phyloP scores from a whole-genome alignment of 257 asterid species.

The Prunella vulgaris region DNA sequence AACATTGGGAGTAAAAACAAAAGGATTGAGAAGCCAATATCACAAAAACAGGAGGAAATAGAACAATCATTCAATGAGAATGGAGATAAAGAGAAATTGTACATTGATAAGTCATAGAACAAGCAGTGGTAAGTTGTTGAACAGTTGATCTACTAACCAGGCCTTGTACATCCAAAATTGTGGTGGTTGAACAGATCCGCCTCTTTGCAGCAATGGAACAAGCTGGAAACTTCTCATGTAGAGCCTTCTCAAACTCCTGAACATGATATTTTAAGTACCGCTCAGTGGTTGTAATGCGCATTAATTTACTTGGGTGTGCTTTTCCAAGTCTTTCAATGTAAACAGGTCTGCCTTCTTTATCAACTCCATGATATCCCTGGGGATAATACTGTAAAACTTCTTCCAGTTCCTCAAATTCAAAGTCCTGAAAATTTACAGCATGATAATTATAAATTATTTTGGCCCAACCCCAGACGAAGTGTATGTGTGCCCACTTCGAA shows the following conservation, averaged over 20 bases:
- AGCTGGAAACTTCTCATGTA: conserved; percentile 87
- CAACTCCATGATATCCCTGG: conserved; percentile 99
- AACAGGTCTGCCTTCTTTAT: conserved; percentile 92
- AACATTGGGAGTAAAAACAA: not conserved
- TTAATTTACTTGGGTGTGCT: conserved; percentile 76
- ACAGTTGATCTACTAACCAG: conserved; percentile 49
- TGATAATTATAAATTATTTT: too few relatives aligned
- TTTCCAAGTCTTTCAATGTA: conserved; percentile 94
- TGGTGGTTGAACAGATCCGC: conserved; percentile 73
- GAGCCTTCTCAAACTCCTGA: conserved; percentile 86
- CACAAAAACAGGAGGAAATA: not conserved
- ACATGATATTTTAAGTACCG: conserved; percentile 85
- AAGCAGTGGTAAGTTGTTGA: not conserved
- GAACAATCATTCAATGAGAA: not conserved
- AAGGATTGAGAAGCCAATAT: not conserved
- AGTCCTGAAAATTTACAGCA: conserved; percentile 51
- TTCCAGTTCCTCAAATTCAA: conserved; percentile 75
- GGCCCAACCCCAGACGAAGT: not conserved
- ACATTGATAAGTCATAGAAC: not conserved
- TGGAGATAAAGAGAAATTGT: not conserved
- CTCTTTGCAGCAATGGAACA: conserved; percentile 89
- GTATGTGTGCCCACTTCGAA: not conserved
- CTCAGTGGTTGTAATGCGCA: conserved; percentile 74
- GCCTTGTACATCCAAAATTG: conserved; percentile 95
- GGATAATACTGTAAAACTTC: conserved; percentile 92